phyloP scores from a whole-genome alignment of 1,284 basidiomycete genomes.

The Leccinum subspadiceum region DNA sequence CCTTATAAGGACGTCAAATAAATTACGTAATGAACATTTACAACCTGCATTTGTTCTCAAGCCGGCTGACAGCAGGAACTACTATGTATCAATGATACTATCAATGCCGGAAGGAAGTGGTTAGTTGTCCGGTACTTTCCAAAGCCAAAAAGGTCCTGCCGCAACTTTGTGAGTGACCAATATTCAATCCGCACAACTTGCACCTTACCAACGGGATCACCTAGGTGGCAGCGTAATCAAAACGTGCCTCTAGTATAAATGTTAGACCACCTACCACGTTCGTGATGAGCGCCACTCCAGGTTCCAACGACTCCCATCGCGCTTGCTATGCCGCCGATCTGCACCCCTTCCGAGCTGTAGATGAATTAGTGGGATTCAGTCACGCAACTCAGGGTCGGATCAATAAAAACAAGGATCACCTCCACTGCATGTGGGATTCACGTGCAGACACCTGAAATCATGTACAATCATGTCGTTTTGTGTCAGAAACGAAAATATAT shows the following conservation, averaged over 20 bases:
- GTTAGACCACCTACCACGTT: conserved; percentile 41
- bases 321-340: conserved; percentile 60
- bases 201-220: conserved; percentile 57
- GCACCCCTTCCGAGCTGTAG: conserved; percentile 56
- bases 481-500: neutral
- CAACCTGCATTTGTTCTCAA: neutral
- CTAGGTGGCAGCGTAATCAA: conserved; percentile 31
- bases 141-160: conserved; percentile 34
- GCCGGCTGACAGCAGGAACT: neutral
- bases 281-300: conserved; percentile 62
- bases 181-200: neutral
- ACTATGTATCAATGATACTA: no score
- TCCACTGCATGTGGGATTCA: conserved; percentile 53
- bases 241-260: neutral
- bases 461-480: conserved; percentile 3
- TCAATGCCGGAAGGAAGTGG: conserved; percentile 13
- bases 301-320: conserved; percentile 62
- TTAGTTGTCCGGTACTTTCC: conserved; percentile 22
- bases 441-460: conserved; percentile 47
- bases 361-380: conserved; percentile 20
- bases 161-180: neutral
- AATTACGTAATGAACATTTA: conserved; percentile 20
- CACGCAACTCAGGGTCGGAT: neutral
- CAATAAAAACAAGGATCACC: conserved; percentile 34
- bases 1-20: neutral